These are phyloP conservation scores for Rosa lucieae DNA, from an alignment of 306 rosid species.

Conservation along the genomic window DNA sequence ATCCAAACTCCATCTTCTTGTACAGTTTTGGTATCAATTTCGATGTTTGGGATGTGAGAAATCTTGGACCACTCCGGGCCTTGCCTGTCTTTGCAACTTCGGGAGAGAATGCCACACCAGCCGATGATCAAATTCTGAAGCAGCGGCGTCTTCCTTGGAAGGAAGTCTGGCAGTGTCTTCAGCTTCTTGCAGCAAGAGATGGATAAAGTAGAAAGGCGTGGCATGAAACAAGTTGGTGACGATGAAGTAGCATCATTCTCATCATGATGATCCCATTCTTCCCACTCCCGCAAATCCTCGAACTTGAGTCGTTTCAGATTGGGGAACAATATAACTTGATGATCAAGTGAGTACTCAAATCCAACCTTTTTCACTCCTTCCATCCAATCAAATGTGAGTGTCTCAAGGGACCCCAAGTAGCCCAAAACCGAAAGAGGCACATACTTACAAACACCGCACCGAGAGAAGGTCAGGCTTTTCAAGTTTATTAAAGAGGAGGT, in stretches of 20 bases:
- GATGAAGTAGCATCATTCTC: too few species aligned
- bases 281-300: too few species aligned
- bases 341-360: background rate
- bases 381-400: background rate
- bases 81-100: background rate
- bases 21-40: too few species aligned
- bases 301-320: too few species aligned
- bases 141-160: background rate
- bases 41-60: too few species aligned
- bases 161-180: background rate
- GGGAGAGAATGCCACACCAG: too few species aligned
- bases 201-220: background rate
- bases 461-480: too few species aligned
- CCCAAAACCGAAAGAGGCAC: background rate
- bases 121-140: background rate
- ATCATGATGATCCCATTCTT: too few species aligned
- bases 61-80: conserved; percentile 1
- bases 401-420: background rate
- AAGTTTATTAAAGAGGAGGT: too few species aligned
- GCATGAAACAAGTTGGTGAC: background rate
- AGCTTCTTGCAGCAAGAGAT: too few species aligned
- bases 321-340: background rate
- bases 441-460: too few species aligned
- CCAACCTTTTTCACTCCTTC: background rate
- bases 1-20: too few species aligned